phyloP scores from a whole-genome alignment of 495 filamentous ascomycete genomes.

The Xylaria palmicola region DNA sequence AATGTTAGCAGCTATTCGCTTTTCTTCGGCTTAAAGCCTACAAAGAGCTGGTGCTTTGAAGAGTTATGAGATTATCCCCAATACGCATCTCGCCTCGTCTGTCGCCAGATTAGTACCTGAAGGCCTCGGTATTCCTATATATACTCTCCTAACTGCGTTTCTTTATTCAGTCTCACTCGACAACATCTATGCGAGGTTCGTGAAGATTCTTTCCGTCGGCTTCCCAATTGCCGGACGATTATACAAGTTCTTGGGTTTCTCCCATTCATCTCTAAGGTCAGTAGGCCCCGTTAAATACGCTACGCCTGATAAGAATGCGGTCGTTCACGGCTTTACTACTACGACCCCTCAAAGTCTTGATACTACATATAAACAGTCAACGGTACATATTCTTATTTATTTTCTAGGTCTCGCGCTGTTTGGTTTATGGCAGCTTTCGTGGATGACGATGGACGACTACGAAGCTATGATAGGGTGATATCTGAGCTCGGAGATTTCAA shows the following conservation, averaged over 20 bases:
- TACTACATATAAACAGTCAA: too few species aligned
- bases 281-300: too few species aligned
- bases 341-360: too few species aligned
- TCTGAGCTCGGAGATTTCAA: constrained; percentile 63
- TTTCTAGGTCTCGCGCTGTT: constrained; percentile 48
- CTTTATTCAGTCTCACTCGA: constrained; percentile 51
- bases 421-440: constrained; percentile 76
- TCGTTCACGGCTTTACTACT: too few species aligned
- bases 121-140: background rate
- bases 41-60: too few species aligned
- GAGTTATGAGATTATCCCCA: background rate
- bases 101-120: background rate
- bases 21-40: too few species aligned
- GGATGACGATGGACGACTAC: constrained; percentile 38
- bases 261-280: constrained; percentile 64
- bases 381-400: background rate
- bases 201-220: constrained; percentile 50
- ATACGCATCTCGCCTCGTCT: background rate
- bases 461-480: constrained; percentile 55
- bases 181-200: constrained; percentile 59
- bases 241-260: constrained; percentile 76
- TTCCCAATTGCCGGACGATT: constrained; percentile 62
- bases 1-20: too few species aligned
- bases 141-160: background rate
- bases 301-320: too few species aligned